phyloP scores from a whole-genome alignment of 2,329 filamentous ascomycete species.

The Eurotiales sp. region DNA sequence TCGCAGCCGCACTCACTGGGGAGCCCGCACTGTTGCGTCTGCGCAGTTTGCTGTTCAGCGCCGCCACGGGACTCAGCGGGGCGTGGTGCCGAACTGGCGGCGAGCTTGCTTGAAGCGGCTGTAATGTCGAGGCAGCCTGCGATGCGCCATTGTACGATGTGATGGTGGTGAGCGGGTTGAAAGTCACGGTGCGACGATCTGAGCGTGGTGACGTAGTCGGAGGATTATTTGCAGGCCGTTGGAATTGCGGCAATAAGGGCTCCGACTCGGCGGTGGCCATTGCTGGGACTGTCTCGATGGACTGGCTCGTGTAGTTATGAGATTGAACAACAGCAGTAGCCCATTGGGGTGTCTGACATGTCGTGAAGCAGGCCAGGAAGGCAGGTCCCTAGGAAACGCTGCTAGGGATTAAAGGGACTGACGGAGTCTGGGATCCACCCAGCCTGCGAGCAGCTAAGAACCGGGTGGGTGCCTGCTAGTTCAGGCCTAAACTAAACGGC shows the following conservation, averaged over 20 bases:
- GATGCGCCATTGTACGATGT: slow-evolving; percentile 41
- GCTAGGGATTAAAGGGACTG: background rate
- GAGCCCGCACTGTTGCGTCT: slow-evolving; percentile 79
- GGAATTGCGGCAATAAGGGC: slow-evolving; percentile 39
- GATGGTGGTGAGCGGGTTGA: slow-evolving; percentile 46
- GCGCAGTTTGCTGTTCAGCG: slow-evolving; percentile 81
- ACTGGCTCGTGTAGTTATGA: background rate
- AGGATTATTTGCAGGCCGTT: slow-evolving; percentile 18
- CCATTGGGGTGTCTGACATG: slow-evolving; percentile 1
- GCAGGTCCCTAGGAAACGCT: too few species aligned
- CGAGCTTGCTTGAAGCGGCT: slow-evolving; percentile 38
- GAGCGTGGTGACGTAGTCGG: slow-evolving; percentile 38
- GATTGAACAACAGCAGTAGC: background rate
- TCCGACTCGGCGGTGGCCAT: slow-evolving; percentile 41
- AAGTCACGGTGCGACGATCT: slow-evolving; percentile 44
- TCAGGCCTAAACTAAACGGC: too few species aligned
- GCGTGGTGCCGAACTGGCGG: slow-evolving; percentile 33
- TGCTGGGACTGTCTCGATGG: background rate
- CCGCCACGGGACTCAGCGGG: slow-evolving; percentile 49
- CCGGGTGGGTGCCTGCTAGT: too few species aligned
- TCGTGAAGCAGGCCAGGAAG: too few species aligned
- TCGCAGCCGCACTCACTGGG: slow-evolving; percentile 42
- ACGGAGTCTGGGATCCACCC: background rate
- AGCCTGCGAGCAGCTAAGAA: too few species aligned
- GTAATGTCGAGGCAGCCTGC: slow-evolving; percentile 38